These are phyloP conservation scores for Neurospora cerealis DNA, from an alignment of 495 filamentous ascomycete genomes.

Conservation along the genomic window DNA sequence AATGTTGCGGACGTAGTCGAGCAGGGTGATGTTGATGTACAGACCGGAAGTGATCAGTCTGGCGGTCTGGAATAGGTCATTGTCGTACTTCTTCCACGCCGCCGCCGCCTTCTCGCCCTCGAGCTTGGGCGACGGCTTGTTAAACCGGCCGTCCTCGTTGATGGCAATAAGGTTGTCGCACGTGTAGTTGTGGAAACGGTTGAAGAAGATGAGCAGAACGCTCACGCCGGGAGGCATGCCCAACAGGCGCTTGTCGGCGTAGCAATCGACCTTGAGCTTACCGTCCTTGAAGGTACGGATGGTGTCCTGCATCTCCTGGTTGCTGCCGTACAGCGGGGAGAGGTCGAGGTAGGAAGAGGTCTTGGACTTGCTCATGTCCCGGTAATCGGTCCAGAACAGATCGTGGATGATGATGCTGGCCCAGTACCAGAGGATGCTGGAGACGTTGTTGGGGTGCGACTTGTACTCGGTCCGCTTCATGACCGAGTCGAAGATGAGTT, in stretches of 20 bases:
- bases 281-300: constrained; percentile 76
- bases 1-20: constrained; percentile 79
- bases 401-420: constrained; percentile 84
- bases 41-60: constrained; percentile 70
- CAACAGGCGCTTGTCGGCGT: constrained; percentile 64
- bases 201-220: constrained; percentile 64
- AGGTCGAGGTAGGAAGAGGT: constrained; percentile 84
- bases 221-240: constrained; percentile 81
- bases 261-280: constrained; percentile 74
- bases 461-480: constrained; percentile 39
- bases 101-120: constrained; percentile 40
- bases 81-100: constrained; percentile 65
- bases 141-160: constrained; percentile 65
- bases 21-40: constrained; percentile 75
- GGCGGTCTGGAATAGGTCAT: constrained; percentile 78
- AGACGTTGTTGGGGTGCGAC: constrained; percentile 59
- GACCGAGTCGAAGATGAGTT: constrained; percentile 63
- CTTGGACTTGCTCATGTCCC: constrained; percentile 45
- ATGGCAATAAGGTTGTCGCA: constrained; percentile 57
- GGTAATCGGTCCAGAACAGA: constrained; percentile 32
- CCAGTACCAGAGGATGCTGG: constrained; percentile 81
- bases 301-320: constrained; percentile 59
- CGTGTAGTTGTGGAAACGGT: constrained; percentile 74
- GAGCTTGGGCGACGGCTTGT: constrained; percentile 41
- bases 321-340: constrained; percentile 77